These are phyloP conservation scores for Metarhizium guizhouense DNA, from an alignment of 2,329 filamentous ascomycete genomes.

Conservation along the genomic window DNA sequence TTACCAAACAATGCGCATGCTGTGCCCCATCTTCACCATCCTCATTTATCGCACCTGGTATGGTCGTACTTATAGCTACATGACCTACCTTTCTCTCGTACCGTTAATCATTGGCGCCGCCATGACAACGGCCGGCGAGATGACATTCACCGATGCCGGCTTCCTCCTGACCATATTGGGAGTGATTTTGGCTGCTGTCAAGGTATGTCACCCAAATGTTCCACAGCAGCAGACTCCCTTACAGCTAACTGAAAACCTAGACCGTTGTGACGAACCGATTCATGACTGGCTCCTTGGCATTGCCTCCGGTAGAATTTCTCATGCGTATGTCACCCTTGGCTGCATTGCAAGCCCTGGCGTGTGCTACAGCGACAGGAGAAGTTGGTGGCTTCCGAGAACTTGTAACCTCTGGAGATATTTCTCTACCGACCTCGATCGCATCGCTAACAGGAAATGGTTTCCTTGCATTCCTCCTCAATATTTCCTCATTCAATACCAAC, in stretches of 20 bases:
- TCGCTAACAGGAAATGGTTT: slow-evolving; percentile 41
- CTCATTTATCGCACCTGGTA: slow-evolving; percentile 51
- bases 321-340: slow-evolving; percentile 54
- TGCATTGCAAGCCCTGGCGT: slow-evolving; percentile 43
- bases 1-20: slow-evolving; percentile 55
- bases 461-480: slow-evolving; percentile 46
- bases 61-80: slow-evolving; percentile 41
- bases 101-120: slow-evolving; percentile 52
- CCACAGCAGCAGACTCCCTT: not conserved
- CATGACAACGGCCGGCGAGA: slow-evolving; percentile 53
- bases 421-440: slow-evolving; percentile 27
- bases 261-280: slow-evolving; percentile 56
- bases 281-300: slow-evolving; percentile 50
- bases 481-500: slow-evolving; percentile 49
- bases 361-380: slow-evolving; percentile 44
- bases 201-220: slow-evolving; percentile 26
- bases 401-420: slow-evolving; percentile 25
- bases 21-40: slow-evolving; percentile 52
- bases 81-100: slow-evolving; percentile 50
- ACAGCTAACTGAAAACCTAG: slow-evolving; percentile 15
- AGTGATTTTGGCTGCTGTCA: slow-evolving; percentile 44
- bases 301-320: slow-evolving; percentile 52
- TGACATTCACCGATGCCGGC: slow-evolving; percentile 50
- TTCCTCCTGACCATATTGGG: slow-evolving; percentile 46
- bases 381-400: slow-evolving; percentile 30